phyloP scores from a whole-genome alignment of 257 asterid genomes.

The Linderniella brevidens region DNA sequence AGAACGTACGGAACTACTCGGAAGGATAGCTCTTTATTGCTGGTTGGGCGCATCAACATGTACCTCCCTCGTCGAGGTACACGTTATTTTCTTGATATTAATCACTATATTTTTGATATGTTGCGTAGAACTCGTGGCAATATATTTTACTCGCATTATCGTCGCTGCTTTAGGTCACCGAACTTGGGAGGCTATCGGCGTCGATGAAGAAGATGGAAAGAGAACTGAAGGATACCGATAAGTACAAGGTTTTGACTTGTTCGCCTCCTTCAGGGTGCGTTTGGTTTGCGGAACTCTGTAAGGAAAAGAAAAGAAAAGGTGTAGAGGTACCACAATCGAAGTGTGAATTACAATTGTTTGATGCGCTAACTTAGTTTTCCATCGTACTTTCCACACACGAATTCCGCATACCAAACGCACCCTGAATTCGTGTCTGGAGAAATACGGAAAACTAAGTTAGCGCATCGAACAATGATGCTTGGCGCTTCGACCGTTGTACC shows the following conservation, averaged over 20 bases:
- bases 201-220: slow-evolving; percentile 67
- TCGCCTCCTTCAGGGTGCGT: no score
- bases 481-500: no score
- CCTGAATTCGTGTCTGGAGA: no score
- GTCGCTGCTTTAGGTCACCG: slow-evolving; percentile 36
- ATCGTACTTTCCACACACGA: no score
- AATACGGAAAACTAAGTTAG: no score
- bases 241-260: slow-evolving; percentile 35
- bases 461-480: no score
- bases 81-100: slow-evolving; percentile 1
- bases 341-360: no score
- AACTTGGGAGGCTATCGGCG: slow-evolving; percentile 75
- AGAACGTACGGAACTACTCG: slow-evolving; percentile 63
- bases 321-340: no score
- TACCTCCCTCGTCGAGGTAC: slow-evolving; percentile 74
- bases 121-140: neutral
- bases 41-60: slow-evolving; percentile 87
- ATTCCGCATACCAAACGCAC: no score
- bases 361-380: no score
- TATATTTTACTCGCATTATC: neutral
- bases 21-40: slow-evolving; percentile 82
- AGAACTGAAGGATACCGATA: slow-evolving; percentile 52
- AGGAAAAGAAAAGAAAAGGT: no score
- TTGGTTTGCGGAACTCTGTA: no score
- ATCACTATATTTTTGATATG: neutral